phyloP scores from a whole-genome alignment of 345 rosid species.

The Euphorbia pulcherrima region DNA sequence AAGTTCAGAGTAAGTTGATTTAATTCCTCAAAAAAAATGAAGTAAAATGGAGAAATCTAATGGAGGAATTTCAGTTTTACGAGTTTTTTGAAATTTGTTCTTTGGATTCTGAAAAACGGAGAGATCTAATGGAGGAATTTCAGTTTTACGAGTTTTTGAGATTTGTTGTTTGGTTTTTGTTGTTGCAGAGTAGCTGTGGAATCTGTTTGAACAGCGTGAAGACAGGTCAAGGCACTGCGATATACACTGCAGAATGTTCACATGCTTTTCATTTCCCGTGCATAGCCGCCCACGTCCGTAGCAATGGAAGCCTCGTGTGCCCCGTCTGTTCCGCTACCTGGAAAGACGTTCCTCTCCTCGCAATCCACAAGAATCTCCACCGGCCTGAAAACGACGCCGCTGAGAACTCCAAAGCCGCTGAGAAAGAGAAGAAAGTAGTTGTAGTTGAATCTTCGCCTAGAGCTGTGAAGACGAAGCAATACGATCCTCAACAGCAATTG shows the following conservation, averaged over 20 bases:
- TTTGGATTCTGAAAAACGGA: too few species aligned
- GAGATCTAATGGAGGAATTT: too few species aligned
- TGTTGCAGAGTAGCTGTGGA: constrained; percentile 33
- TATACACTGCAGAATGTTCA: constrained; percentile 33
- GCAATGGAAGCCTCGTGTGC: constrained; percentile 29
- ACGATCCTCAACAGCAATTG: not conserved
- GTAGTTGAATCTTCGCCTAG: constrained; percentile 24
- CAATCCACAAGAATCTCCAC: constrained; percentile 25
- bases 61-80: too few species aligned
- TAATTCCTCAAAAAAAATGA: too few species aligned
- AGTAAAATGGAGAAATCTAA: too few species aligned
- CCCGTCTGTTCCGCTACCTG: constrained; percentile 29
- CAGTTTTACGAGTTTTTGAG: too few species aligned
- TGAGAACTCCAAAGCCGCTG: not conserved
- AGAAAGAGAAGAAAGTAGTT: constrained; percentile 27
- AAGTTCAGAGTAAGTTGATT: constrained; percentile 25
- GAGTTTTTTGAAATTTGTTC: not conserved
- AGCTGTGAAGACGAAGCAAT: not conserved
- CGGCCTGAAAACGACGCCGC: constrained; percentile 13
- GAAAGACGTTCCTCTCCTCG: constrained; percentile 33
- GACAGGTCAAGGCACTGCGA: constrained; percentile 34
- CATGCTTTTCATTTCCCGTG: constrained; percentile 37
- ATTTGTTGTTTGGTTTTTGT: too few species aligned
- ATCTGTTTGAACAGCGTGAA: constrained; percentile 33
- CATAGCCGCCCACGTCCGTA: constrained; percentile 31